phyloP scores from a whole-genome alignment of 257 asterid genomes.

The Dorcoceras hygrometricum region DNA sequence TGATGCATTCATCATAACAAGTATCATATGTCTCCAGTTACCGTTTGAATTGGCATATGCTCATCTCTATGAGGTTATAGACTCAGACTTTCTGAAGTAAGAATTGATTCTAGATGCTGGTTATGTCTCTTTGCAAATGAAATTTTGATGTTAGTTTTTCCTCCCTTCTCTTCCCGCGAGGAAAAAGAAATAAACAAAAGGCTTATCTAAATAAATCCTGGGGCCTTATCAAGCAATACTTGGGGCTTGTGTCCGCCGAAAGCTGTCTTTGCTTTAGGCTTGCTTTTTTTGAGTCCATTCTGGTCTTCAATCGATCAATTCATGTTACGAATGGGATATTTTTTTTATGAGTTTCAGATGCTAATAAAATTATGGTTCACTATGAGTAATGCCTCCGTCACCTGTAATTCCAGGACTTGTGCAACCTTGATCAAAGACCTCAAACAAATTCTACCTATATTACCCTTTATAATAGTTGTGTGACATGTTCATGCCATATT shows the following conservation, averaged over 20 bases:
- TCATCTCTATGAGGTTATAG: constrained; percentile 67
- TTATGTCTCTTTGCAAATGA: neutral
- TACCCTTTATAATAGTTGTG: neutral
- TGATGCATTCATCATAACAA: constrained; percentile 62
- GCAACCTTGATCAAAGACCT: neutral
- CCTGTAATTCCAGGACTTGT: neutral
- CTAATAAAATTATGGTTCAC: neutral
- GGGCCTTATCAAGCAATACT: neutral
- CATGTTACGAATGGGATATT: neutral
- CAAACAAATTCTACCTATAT: neutral
- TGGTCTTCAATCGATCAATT: neutral
- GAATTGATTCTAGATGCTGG: constrained; percentile 23
- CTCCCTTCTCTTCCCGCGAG: neutral
- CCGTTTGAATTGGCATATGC: constrained; percentile 95
- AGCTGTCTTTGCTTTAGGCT: too few species aligned
- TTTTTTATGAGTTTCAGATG: neutral
- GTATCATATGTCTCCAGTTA: constrained; percentile 90
- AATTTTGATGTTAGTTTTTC: too few species aligned
- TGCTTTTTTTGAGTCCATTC: neutral
- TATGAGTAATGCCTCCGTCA: neutral
- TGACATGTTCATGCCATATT: neutral
- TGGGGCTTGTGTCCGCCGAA: too few species aligned
- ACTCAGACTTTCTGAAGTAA: constrained; percentile 72
- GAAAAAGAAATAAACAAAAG: neutral
- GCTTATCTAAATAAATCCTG: neutral